Conservation (phyloP, 2,329 filamentous ascomycete species). For the Diaporthe citriasiana region DNA sequence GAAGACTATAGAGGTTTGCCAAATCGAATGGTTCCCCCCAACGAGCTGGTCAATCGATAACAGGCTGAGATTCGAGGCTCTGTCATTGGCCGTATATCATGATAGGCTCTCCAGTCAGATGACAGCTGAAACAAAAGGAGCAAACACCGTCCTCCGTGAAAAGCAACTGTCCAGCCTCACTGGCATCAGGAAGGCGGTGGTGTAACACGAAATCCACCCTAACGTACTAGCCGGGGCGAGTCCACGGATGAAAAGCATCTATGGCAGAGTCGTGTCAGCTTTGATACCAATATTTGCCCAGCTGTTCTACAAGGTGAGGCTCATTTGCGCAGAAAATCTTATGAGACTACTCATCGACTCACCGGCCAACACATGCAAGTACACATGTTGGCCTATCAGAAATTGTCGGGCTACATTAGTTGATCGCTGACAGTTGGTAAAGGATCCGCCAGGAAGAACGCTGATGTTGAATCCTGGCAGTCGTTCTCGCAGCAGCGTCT, state of each 20-base stretch:
- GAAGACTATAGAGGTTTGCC: constrained; percentile 19
- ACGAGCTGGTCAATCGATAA: not conserved
- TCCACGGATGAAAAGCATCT: not conserved
- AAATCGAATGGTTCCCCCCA: not conserved
- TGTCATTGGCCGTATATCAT: not conserved
- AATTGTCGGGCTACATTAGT: not conserved
- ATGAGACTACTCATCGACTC: not conserved
- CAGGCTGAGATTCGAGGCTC: not conserved
- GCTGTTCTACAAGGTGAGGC: not conserved
- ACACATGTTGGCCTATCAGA: not conserved
- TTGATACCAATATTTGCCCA: not conserved
- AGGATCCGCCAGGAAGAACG: not conserved
- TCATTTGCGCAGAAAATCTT: not conserved
- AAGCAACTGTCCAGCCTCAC: not conserved
- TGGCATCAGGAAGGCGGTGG: not conserved
- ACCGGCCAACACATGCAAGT: not conserved
- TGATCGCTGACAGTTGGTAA: not conserved
- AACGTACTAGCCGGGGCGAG: not conserved
- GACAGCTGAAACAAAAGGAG: not conserved
- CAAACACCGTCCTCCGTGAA: not conserved
- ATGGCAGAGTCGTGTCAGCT: not conserved
- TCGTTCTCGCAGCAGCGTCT: not conserved
- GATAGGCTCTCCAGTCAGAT: not conserved
- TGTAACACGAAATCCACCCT: too few relatives aligned
- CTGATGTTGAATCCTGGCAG: not conserved